These are phyloP conservation scores for Tolypocladium pustulatum DNA, from an alignment of 2,329 filamentous ascomycete genomes.

Conservation along the genomic window DNA sequence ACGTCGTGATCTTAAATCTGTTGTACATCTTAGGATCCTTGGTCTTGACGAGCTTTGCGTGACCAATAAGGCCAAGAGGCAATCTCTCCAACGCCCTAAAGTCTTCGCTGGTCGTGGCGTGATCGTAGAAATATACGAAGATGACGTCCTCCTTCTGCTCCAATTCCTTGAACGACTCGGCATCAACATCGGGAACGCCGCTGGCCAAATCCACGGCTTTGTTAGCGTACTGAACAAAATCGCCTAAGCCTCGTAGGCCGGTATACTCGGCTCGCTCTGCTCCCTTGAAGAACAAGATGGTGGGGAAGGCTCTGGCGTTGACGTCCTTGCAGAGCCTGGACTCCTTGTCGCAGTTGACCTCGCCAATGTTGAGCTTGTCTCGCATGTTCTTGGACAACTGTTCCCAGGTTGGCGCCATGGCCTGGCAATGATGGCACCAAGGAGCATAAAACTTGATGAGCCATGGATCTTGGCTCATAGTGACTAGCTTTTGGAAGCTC, in stretches of 20 bases:
- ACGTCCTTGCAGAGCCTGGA: slow-evolving; percentile 87
- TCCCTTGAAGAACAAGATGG: slow-evolving; percentile 84
- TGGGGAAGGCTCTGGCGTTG: slow-evolving; percentile 69
- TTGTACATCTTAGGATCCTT: slow-evolving; percentile 64
- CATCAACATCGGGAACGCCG: slow-evolving; percentile 74
- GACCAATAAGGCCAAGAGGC: slow-evolving; percentile 79
- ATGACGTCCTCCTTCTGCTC: slow-evolving; percentile 93
- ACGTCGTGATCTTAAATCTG: slow-evolving; percentile 91
- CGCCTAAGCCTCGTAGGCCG: slow-evolving; percentile 82
- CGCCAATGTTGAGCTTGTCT: slow-evolving; percentile 79
- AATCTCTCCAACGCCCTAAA: slow-evolving; percentile 80
- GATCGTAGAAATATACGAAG: slow-evolving; percentile 96
- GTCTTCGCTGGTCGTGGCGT: slow-evolving; percentile 87
- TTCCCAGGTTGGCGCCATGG: slow-evolving; percentile 81
- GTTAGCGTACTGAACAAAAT: slow-evolving; percentile 77
- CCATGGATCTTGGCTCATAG: slow-evolving; percentile 83
- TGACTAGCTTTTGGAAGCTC: slow-evolving; percentile 76
- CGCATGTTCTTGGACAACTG: slow-evolving; percentile 88
- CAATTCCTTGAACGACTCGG: slow-evolving; percentile 63
- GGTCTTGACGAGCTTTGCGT: slow-evolving; percentile 87
- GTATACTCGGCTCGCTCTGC: slow-evolving; percentile 89
- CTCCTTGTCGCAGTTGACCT: slow-evolving; percentile 90
- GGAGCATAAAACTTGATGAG: slow-evolving; percentile 98
- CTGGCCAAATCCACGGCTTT: slow-evolving; percentile 70
- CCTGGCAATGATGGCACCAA: slow-evolving; percentile 94